Evolutionary conservation across 2,329 filamentous ascomycete species (phyloP).

Genomic region (Fusarium lateritium): DNA sequence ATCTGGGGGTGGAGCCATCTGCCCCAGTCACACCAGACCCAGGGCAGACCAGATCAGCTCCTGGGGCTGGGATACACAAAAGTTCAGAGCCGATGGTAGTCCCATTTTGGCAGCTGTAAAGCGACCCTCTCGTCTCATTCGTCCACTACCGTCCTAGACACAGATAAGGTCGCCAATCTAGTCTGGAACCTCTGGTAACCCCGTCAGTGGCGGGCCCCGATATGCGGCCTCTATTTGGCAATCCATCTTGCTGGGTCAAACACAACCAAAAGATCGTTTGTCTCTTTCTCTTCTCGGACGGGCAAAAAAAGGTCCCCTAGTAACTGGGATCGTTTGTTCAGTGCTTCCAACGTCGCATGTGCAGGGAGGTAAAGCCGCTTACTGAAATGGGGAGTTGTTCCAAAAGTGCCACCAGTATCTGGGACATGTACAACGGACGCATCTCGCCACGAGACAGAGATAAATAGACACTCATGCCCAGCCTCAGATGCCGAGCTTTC

Average conservation of each 20-base stretch:
- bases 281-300: slow-evolving; percentile 26
- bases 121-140: background rate
- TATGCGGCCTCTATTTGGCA: slow-evolving; percentile 6
- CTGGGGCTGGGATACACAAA: slow-evolving; percentile 19
- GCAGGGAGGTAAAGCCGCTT: background rate
- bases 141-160: background rate
- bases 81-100: slow-evolving; percentile 24
- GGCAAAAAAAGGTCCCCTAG: slow-evolving; percentile 14
- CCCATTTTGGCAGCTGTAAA: slow-evolving; percentile 36
- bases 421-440: slow-evolving; percentile 1
- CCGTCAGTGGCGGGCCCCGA: background rate
- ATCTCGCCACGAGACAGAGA: slow-evolving; percentile 14
- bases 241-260: slow-evolving; percentile 4
- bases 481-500: background rate
- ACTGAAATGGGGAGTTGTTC: slow-evolving; percentile 9
- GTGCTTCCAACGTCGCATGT: background rate
- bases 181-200: slow-evolving; percentile 5
- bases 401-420: slow-evolving; percentile 26
- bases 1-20: slow-evolving; percentile 37
- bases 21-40: background rate
- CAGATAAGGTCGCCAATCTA: slow-evolving; percentile 27
- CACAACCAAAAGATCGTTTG: slow-evolving; percentile 26
- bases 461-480: slow-evolving; percentile 29
- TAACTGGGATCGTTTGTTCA: background rate
- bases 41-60: slow-evolving; percentile 7